These are phyloP conservation scores for Meyerozyma smithsonii DNA, from an alignment of 1,139 yeast genomes.

Conservation along the genomic window DNA sequence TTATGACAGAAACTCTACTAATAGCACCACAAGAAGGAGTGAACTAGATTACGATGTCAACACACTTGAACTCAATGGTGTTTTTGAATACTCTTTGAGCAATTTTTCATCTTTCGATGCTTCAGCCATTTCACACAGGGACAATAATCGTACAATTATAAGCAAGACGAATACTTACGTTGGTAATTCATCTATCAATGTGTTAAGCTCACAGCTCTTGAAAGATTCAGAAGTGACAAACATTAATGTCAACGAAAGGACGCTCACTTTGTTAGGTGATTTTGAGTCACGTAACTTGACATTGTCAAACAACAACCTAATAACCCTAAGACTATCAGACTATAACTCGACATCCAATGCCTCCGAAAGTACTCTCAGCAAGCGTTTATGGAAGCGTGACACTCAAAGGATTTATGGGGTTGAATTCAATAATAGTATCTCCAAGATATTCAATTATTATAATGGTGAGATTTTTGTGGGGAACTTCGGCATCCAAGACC, in stretches of 20 bases:
- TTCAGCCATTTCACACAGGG: constrained; percentile 21
- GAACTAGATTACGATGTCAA: constrained; percentile 18
- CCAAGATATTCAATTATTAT: constrained; percentile 18
- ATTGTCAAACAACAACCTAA: constrained; percentile 16
- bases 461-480: constrained; percentile 29
- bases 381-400: constrained; percentile 9
- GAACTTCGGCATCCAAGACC: constrained; percentile 21
- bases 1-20: constrained; percentile 26
- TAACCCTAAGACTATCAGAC: constrained; percentile 22
- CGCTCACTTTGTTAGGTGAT: constrained; percentile 41
- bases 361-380: constrained; percentile 12
- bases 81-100: constrained; percentile 74
- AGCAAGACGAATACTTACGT: constrained; percentile 38
- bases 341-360: constrained; percentile 33
- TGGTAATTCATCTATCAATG: constrained; percentile 66
- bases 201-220: constrained; percentile 49
- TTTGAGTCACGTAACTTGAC: constrained; percentile 27
- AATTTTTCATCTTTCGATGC: constrained; percentile 56
- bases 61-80: constrained; percentile 49
- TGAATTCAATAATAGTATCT: constrained; percentile 26
- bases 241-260: constrained; percentile 26
- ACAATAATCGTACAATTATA: constrained; percentile 25
- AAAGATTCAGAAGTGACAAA: constrained; percentile 37
- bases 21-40: constrained; percentile 12
- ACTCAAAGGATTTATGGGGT: constrained; percentile 22